A percentile compares a stretch with the other conserved stretches of the same genome.
phyloP scores from a whole-genome alignment of 768 basidiomycete species.

The Leucocoprinus birnbaumii region DNA sequence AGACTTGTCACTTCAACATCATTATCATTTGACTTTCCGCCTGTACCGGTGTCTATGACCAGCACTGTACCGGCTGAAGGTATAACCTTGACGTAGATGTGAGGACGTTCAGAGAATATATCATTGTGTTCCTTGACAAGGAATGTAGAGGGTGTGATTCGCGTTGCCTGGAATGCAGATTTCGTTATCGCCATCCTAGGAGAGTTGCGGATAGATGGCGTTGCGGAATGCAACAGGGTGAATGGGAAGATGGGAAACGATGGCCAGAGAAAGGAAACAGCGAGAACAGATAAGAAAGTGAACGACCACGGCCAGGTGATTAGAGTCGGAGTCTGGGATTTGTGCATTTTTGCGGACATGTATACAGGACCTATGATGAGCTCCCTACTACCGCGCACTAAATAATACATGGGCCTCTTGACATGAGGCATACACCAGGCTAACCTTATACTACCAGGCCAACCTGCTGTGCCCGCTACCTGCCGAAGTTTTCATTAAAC shows the following conservation, averaged over 20 bases:
- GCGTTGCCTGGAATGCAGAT: constrained; percentile 26
- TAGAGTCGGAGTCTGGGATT: background rate
- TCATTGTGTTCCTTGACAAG: constrained; percentile 51
- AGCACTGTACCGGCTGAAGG: constrained; percentile 38
- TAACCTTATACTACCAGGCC: background rate
- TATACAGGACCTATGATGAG: background rate
- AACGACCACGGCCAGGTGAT: constrained; percentile 1
- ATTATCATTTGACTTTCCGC: constrained; percentile 40
- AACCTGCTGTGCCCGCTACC: background rate
- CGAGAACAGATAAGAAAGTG: background rate
- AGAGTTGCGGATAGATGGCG: too few species aligned
- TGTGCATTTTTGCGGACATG: background rate
- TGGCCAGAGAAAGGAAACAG: constrained; percentile 11
- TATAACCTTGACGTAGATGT: constrained; percentile 50
- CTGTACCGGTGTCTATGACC: constrained; percentile 54
- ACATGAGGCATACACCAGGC: constrained; percentile 4
- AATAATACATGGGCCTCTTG: background rate
- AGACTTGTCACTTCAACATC: constrained; percentile 39
- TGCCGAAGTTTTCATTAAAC: background rate
- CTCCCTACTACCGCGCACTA: too few species aligned
- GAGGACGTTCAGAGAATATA: constrained; percentile 47
- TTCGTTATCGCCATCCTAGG: constrained; percentile 7
- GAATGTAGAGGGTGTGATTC: constrained; percentile 28
- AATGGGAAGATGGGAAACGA: background rate
- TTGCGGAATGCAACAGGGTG: background rate